phyloP scores from a whole-genome alignment of 73 alveolate genomes.

The Paramecium biaurelia region DNA sequence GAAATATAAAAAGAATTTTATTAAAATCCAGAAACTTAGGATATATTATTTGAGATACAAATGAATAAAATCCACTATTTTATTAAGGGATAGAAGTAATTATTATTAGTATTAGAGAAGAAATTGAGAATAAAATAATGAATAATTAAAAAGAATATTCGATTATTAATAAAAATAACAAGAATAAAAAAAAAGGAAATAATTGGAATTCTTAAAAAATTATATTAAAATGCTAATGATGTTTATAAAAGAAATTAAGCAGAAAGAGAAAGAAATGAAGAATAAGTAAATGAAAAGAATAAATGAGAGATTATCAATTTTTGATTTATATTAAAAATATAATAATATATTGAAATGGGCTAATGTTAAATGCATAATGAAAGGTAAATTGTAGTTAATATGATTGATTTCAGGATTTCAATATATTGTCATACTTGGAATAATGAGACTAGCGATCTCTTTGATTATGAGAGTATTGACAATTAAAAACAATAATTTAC shows the following conservation, averaged over 20 bases:
- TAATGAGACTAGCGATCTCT: background rate
- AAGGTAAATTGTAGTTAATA: background rate
- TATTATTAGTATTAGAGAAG: constrained; percentile 13
- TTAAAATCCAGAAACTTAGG: constrained; percentile 21
- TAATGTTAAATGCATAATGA: background rate
- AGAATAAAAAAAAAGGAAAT: constrained; percentile 37
- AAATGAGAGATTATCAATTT: constrained; percentile 48
- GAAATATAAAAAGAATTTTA: constrained; percentile 42
- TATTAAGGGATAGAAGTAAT: constrained; percentile 28
- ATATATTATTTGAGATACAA: background rate
- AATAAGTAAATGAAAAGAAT: constrained; percentile 56
- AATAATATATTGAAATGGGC: background rate
- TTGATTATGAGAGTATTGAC: constrained; percentile 29
- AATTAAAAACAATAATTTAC: background rate
- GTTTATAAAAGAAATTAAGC: background rate
- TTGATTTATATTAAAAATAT: constrained; percentile 44
- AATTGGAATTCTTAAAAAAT: constrained; percentile 9
- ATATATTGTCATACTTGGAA: constrained; percentile 8
- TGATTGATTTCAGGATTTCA: background rate
- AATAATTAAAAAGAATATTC: constrained; percentile 39
- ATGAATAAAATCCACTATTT: constrained; percentile 24
- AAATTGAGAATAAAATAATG: constrained; percentile 8
- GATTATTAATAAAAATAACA: constrained; percentile 28
- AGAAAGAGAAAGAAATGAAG: constrained; percentile 52
- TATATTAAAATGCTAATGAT: constrained; percentile 6